phyloP scores from a whole-genome alignment of 2,329 filamentous ascomycete genomes.

The Sphaerulina populicola region DNA sequence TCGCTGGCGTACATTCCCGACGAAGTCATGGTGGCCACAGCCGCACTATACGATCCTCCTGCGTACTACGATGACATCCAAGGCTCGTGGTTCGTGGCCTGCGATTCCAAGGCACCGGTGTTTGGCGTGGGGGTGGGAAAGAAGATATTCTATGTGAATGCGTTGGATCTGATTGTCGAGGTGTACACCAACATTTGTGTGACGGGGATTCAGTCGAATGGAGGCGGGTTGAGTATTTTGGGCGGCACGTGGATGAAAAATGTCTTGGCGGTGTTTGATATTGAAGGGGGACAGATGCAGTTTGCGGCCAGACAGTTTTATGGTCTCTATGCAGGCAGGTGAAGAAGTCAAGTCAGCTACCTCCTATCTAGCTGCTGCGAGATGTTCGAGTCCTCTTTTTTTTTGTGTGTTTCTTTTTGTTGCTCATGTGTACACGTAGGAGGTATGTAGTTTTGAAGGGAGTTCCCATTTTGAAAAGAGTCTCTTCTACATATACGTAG shows the following conservation, averaged over 20 bases:
- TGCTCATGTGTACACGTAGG: too few species aligned
- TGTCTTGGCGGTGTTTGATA: slow-evolving; percentile 45
- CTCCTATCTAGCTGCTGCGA: too few species aligned
- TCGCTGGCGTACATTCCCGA: slow-evolving; percentile 37
- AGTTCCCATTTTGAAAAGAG: too few species aligned
- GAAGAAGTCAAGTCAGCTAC: too few species aligned
- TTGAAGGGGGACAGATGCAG: slow-evolving; percentile 41
- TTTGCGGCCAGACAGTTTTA: slow-evolving; percentile 36
- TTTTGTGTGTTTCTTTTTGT: too few species aligned
- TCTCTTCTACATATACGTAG: too few species aligned
- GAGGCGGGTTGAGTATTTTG: slow-evolving; percentile 34
- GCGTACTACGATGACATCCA: slow-evolving; percentile 29
- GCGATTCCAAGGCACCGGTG: slow-evolving; percentile 35
- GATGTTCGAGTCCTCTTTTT: too few species aligned
- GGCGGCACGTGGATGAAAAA: slow-evolving; percentile 45
- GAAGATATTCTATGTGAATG: slow-evolving; percentile 31
- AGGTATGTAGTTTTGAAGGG: too few species aligned
- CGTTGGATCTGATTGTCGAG: slow-evolving; percentile 26
- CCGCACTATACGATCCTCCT: slow-evolving; percentile 38
- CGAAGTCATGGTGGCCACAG: slow-evolving; percentile 33
- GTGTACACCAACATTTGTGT: slow-evolving; percentile 25
- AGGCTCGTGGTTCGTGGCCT: slow-evolving; percentile 36
- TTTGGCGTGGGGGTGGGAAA: slow-evolving; percentile 38
- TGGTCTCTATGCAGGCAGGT: background rate
- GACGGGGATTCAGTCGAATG: slow-evolving; percentile 30